phyloP scores from a whole-genome alignment of 331 rosid species.

The Dryas integrifolia region DNA sequence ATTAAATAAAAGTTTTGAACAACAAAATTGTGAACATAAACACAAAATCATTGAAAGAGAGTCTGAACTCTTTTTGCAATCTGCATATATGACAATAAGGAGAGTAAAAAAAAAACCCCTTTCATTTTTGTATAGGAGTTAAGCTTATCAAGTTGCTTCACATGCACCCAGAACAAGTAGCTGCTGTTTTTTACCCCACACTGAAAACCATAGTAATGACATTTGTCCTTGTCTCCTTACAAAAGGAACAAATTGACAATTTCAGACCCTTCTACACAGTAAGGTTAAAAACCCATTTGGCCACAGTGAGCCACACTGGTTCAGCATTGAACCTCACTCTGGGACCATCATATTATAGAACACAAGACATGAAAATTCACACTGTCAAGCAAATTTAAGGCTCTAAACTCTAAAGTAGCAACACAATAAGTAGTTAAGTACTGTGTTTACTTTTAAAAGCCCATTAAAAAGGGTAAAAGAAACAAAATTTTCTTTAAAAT shows the following conservation, averaged over 20 bases:
- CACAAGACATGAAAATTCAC: background rate
- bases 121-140: background rate
- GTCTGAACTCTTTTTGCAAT: background rate
- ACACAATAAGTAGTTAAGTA: background rate
- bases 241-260: too few relatives aligned
- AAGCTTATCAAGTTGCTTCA: background rate
- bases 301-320: background rate
- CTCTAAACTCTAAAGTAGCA: constrained; percentile 3
- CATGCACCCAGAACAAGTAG: background rate
- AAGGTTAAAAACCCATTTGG: background rate
- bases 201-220: background rate
- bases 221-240: background rate
- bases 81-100: background rate
- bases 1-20: too few relatives aligned
- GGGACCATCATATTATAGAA: background rate
- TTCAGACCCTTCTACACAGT: background rate
- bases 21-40: too few relatives aligned
- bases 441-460: background rate
- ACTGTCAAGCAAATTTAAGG: background rate
- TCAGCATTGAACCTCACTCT: background rate
- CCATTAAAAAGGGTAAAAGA: background rate
- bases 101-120: background rate
- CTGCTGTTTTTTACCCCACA: background rate
- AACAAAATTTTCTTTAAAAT: constrained; percentile 29
- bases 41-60: too few relatives aligned